Base-by-base conservation (phyloP, 805 yeast species). In the Peterozyma toletana region DNA sequence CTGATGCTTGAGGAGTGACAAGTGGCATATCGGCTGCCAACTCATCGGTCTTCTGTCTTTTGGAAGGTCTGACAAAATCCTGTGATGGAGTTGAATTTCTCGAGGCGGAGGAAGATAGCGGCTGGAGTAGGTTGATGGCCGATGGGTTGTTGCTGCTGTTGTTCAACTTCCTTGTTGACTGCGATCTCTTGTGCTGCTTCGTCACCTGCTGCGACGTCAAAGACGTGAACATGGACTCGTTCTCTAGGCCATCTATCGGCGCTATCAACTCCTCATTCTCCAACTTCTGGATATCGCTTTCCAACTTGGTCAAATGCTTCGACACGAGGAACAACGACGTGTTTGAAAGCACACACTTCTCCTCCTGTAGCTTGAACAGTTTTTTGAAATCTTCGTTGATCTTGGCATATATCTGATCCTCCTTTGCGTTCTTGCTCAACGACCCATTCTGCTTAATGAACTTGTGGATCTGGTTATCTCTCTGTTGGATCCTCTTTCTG, bases 361-460 rank as follows among this genome's bases (percentile, higher is more conserved):
- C 93, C 48, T 77, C 75, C 58, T 91, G 97, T 35, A 87, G 53
- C 42, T 67, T 67, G 42, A 74, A 68, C 6, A 83, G 80, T 38
- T 69, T 64, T 33, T 71, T 71, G 66, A 82, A 77, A 45, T 84
- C 91, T 37, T 82, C 83, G 38, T 76, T 73, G 7, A 90, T 83
- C 53, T 81, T 82, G 27, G 76, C 71, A 52, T 77, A 75, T 3
- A 84, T 55, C 48, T 73, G 80, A 38, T 69, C 77, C 57, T 91
- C 99, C 50, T 87, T 84, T 2, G 96, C 93, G 60, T 83, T 83
- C 50, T 80, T 85, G 1, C 83, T 74, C 37, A 83, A 63, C 1
- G 96, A 83, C 1, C 97, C 96, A 62, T 86, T 80, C 40, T 85
- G 82, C 50, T 83, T 78, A 48, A 89, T 85, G 59, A 78, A 83